Evolutionary conservation across 2,329 filamentous ascomycete genomes (phyloP).

Genomic region (Penicillium hordei): DNA sequence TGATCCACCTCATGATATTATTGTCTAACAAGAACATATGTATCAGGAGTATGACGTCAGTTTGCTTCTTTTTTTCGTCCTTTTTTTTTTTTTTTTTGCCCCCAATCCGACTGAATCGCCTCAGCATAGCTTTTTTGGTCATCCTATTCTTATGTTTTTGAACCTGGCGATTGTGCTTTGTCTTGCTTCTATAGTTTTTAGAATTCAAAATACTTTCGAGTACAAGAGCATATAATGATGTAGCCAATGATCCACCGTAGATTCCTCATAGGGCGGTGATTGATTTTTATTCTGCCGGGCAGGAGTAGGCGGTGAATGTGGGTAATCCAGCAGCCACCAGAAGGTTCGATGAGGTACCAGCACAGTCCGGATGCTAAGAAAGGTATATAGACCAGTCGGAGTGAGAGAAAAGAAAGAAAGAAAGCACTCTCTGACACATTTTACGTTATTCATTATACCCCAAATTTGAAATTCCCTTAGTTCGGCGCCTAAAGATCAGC

Average conservation of each 20-base stretch:
- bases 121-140: neutral
- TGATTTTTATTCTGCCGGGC: conserved; percentile 26
- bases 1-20: conserved; percentile 6
- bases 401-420: neutral
- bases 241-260: neutral
- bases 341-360: conserved; percentile 39
- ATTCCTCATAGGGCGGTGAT: conserved; percentile 4
- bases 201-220: neutral
- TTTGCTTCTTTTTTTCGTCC: neutral
- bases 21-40: conserved; percentile 9
- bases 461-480: conserved; percentile 2
- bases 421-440: neutral
- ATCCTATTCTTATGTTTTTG: neutral
- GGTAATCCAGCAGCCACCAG: conserved; percentile 36
- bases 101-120: no score
- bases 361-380: conserved; percentile 14
- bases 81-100: neutral
- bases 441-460: neutral
- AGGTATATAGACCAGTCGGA: conserved; percentile 16
- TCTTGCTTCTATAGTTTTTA: neutral
- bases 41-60: conserved; percentile 4
- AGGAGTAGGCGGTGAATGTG: conserved; percentile 27
- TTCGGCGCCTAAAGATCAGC: conserved; percentile 9
- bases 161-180: neutral
- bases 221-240: neutral